Conservation (phyloP, 2,329 filamentous ascomycete species). For the Albophoma yamanashiensis region DNA sequence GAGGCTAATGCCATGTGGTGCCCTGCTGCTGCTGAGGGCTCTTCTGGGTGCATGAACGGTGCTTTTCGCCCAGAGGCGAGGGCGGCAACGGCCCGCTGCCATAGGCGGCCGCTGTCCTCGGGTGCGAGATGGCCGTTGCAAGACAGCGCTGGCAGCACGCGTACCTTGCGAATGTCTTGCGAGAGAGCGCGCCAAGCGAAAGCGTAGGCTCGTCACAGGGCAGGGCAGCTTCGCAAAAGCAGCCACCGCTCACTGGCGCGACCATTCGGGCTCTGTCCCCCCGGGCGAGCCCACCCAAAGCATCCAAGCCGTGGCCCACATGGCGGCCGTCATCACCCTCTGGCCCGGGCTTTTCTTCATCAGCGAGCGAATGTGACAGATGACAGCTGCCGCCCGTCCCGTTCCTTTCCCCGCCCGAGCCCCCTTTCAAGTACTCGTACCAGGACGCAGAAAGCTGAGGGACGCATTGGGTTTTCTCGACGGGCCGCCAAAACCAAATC, state of each 20-base stretch:
- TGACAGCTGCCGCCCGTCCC: not conserved
- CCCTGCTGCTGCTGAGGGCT: not conserved
- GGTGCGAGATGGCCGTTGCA: not conserved
- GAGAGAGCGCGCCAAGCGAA: not conserved
- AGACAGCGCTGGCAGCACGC: not conserved
- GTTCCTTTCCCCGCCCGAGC: not conserved
- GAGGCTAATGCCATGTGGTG: not conserved
- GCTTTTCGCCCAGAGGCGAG: not conserved
- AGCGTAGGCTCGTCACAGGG: no score
- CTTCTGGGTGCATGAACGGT: not conserved
- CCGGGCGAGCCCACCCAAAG: not conserved
- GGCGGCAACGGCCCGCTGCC: not conserved
- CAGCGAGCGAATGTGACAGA: not conserved
- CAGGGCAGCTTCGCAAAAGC: not conserved
- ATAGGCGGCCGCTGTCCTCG: not conserved
- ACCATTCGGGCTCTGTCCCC: not conserved
- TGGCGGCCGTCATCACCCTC: not conserved
- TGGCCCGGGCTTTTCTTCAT: not conserved
- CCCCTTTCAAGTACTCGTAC: not conserved
- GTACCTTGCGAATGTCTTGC: not conserved
- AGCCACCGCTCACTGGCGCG: not conserved
- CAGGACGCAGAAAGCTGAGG: not conserved
- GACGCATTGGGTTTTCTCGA: not conserved
- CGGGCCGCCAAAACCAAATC: not conserved
- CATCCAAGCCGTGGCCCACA: not conserved